Base-by-base conservation (phyloP, 2,329 filamentous ascomycete species). In the Xylariaceae sp. region DNA sequence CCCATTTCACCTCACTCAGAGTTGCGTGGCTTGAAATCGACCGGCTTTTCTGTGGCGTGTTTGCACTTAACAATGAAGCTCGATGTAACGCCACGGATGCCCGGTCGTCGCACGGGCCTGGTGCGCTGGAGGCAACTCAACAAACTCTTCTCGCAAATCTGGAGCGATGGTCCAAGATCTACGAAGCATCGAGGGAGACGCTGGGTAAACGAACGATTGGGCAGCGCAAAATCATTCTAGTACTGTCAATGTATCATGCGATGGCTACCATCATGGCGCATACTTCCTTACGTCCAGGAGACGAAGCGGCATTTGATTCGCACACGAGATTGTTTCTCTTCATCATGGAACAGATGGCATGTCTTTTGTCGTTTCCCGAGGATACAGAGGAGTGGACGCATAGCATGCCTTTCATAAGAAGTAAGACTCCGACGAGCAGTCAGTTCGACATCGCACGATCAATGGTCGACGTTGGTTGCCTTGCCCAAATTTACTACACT, bases 241-340 rank as follows among this genome's bases (percentile, higher is more conserved):
- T 27, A 7, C 22, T 27, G 22, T 27, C 22, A 7, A 27, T 65
- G 2, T 71, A 75, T 50, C 63, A 75, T 52, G 63, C 58, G 43
- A 68, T 78, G 70, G 66, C 68, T 1, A 61, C 53, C 3, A 72
- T 78, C 48, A 75, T 76, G 68, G 62, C 59, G 10, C 56, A 65
- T 11, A 67, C 66, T 0, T 68, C 65, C 44, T 59, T 74, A 0
- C 48, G 49, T 0, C 48, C 52, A 2, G 38, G 42, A 7, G 58
- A 68, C 39, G 69, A 75, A 49, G 55, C 51, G 5, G 54, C 60
- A 10, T 75, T 65, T 38, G 71, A 76, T 54, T 27, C 45, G 1
- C 58, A 70, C 41, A 62, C 59, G 3, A 3, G 14, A 54, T 1
- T 41, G 56, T 9, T 72, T 74, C 53, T 19, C 58, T 7, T 40